phyloP scores from a whole-genome alignment of 1,284 basidiomycete genomes.

The Dichomitus squalens region DNA sequence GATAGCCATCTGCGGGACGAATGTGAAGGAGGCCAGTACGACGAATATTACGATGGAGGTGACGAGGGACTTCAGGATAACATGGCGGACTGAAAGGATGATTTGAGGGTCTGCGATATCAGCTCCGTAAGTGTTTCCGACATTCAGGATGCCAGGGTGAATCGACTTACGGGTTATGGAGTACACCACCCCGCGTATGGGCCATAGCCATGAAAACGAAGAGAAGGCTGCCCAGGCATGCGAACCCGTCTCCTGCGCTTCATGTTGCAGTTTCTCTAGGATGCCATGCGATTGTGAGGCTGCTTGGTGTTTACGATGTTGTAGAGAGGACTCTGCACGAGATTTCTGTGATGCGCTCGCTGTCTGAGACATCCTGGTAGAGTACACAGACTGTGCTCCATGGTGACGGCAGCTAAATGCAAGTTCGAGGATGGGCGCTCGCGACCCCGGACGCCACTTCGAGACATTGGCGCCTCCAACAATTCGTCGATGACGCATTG shows the following conservation, averaged over 20 bases:
- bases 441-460: neutral
- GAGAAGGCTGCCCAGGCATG: conserved; percentile 24
- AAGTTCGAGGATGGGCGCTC: neutral
- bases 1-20: conserved; percentile 68
- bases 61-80: conserved; percentile 42
- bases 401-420: neutral
- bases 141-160: neutral
- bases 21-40: conserved; percentile 63
- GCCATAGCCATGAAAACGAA: conserved; percentile 38
- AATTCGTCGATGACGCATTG: no score
- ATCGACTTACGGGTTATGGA: conserved; percentile 27
- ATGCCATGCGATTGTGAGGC: neutral
- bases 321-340: neutral
- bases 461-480: no score
- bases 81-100: conserved; percentile 40
- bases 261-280: conserved; percentile 17
- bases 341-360: neutral
- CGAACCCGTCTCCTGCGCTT: conserved; percentile 21
- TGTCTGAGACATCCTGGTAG: neutral
- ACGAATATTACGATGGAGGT: conserved; percentile 46
- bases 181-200: conserved; percentile 32
- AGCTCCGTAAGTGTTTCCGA: neutral
- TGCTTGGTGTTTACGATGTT: neutral
- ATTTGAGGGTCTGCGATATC: conserved; percentile 29
- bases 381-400: neutral